These are phyloP conservation scores for Penicillium dipodomyicola DNA, from an alignment of 495 filamentous ascomycete genomes.

Conservation along the genomic window DNA sequence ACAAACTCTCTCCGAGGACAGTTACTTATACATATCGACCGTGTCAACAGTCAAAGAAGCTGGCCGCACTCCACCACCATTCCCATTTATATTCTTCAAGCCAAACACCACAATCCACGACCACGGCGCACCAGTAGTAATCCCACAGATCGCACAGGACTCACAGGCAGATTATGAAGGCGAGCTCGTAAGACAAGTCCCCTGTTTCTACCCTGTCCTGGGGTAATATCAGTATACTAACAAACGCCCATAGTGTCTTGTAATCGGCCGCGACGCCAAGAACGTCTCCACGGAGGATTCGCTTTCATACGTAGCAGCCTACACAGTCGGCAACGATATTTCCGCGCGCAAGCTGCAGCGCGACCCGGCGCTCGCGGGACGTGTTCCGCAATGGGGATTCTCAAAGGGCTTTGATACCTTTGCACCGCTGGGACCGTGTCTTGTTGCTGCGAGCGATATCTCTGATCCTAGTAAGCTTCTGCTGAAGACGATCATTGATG, in stretches of 20 bases:
- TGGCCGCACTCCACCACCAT: slow-evolving; percentile 45
- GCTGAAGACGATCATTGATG: slow-evolving; percentile 63
- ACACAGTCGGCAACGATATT: slow-evolving; percentile 51
- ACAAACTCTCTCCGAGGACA: background rate
- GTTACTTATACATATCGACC: background rate
- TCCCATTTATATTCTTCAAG: slow-evolving; percentile 53
- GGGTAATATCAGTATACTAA: background rate
- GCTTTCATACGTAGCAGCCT: slow-evolving; percentile 48
- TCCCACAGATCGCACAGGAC: slow-evolving; percentile 51
- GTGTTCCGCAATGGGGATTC: slow-evolving; percentile 68
- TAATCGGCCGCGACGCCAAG: slow-evolving; percentile 47
- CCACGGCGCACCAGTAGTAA: slow-evolving; percentile 38
- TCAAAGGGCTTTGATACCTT: slow-evolving; percentile 78
- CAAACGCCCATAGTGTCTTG: slow-evolving; percentile 13
- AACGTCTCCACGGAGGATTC: slow-evolving; percentile 42
- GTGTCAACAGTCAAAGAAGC: slow-evolving; percentile 45
- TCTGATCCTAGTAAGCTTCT: slow-evolving; percentile 56
- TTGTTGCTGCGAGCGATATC: slow-evolving; percentile 29
- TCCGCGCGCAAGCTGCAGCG: slow-evolving; percentile 48
- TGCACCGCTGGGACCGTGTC: slow-evolving; percentile 64
- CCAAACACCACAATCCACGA: slow-evolving; percentile 43
- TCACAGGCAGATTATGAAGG: slow-evolving; percentile 54
- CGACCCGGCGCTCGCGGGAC: slow-evolving; percentile 51
- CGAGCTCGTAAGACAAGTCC: slow-evolving; percentile 40
- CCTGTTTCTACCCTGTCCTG: background rate